Evolutionary conservation across 1,284 basidiomycete genomes (phyloP).

Genomic region (Ganoderma multipileum): DNA sequence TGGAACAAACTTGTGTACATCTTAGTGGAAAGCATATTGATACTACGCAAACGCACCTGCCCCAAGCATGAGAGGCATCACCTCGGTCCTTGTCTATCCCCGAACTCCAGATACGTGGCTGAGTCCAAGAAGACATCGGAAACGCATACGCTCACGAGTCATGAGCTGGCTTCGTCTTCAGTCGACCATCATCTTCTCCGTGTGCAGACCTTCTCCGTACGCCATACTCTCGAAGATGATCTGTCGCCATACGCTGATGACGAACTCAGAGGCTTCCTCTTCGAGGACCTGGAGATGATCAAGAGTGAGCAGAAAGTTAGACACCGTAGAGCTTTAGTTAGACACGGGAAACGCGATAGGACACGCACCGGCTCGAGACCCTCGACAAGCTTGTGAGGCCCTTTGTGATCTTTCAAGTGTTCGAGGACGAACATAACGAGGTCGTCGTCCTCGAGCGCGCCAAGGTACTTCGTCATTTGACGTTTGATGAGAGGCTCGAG

Average conservation of each 20-base stretch:
- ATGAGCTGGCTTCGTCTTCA: conserved; percentile 35
- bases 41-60: conserved; percentile 43
- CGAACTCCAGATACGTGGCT: conserved; percentile 7
- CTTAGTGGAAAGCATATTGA: conserved; percentile 38
- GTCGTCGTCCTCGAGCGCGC: conserved; percentile 89
- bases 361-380: conserved; percentile 86
- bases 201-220: conserved; percentile 83
- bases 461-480: conserved; percentile 84
- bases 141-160: not conserved
- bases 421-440: conserved; percentile 90
- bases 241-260: conserved; percentile 84
- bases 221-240: conserved; percentile 92
- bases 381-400: conserved; percentile 82
- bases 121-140: conserved; percentile 6
- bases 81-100: conserved; percentile 6
- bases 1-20: conserved; percentile 37
- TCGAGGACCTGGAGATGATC: conserved; percentile 72
- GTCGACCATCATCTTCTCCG: conserved; percentile 80
- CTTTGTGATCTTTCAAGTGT: conserved; percentile 86
- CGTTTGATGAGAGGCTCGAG: conserved; percentile 81
- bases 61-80: conserved; percentile 32
- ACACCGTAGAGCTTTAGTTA: conserved; percentile 4
- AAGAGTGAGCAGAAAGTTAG: conserved; percentile 12
- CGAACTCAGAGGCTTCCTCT: conserved; percentile 83
- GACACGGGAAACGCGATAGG: conserved; percentile 4